Percentiles rank a stretch among this genome's conserved stretches.
Evolutionary conservation across 2,329 filamentous ascomycete species (phyloP).

Genomic region (Madurella mycetomatis): DNA sequence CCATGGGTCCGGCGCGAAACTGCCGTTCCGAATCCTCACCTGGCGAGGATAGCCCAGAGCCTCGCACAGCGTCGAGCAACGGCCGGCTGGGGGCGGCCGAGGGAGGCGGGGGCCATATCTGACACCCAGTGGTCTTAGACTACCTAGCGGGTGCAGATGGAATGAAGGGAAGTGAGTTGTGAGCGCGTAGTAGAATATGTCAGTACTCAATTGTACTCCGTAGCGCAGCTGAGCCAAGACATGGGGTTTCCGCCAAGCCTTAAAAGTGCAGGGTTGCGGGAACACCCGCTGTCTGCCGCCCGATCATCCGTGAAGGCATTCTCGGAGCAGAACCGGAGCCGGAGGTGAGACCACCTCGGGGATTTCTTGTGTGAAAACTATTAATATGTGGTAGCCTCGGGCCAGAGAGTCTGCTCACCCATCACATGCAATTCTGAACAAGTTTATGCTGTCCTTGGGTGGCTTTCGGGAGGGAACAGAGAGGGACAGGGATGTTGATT

Average conservation of each 20-base stretch:
- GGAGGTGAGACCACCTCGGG: background rate
- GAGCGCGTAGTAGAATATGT: too few relatives aligned
- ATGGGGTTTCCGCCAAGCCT: conserved; percentile 3
- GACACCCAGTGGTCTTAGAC: background rate
- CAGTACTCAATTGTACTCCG: too few relatives aligned
- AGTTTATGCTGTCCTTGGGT: background rate
- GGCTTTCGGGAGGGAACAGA: background rate
- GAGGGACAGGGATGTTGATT: background rate
- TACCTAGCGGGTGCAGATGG: background rate
- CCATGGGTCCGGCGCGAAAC: background rate
- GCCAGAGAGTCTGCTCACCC: too few relatives aligned
- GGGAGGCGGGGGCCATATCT: background rate
- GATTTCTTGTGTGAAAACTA: too few relatives aligned
- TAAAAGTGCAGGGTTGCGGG: background rate
- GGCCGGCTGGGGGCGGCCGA: background rate
- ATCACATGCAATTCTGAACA: too few relatives aligned
- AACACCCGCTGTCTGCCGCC: background rate
- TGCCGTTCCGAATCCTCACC: background rate
- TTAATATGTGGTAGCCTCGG: too few relatives aligned
- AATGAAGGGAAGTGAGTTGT: background rate
- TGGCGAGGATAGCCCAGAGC: background rate
- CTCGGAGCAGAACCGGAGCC: background rate
- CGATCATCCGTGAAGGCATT: too few relatives aligned
- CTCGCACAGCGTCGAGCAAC: background rate
- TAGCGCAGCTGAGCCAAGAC: background rate